Evolutionary conservation across 1,284 basidiomycete species (phyloP).

Genomic region (Tilletia indica): DNA sequence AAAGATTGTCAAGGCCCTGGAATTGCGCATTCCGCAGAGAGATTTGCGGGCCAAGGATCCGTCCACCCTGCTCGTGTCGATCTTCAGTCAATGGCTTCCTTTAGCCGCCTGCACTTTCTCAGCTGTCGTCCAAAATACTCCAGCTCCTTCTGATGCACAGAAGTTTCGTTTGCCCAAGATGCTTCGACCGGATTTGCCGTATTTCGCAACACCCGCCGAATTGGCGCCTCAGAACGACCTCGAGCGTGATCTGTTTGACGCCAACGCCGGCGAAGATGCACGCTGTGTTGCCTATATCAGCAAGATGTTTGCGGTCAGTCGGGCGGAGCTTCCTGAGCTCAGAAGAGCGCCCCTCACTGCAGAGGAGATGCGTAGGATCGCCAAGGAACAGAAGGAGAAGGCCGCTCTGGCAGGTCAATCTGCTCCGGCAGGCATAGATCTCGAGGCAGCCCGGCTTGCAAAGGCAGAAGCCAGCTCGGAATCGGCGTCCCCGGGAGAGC

Average conservation of each 20-base stretch:
- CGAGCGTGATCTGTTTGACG: conserved; percentile 73
- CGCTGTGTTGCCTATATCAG: conserved; percentile 71
- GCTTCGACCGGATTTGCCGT: conserved; percentile 74
- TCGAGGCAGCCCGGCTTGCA: conserved; percentile 55
- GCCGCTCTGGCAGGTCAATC: conserved; percentile 39
- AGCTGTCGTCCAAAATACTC: conserved; percentile 85
- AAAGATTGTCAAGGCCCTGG: conserved; percentile 82
- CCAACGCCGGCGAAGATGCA: conserved; percentile 58
- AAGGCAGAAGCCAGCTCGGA: not conserved
- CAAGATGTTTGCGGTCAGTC: conserved; percentile 93
- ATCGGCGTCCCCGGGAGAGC: not conserved
- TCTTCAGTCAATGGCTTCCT: conserved; percentile 95
- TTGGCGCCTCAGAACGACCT: conserved; percentile 60
- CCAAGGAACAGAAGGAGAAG: conserved; percentile 54
- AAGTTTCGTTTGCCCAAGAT: conserved; percentile 82
- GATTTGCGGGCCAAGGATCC: conserved; percentile 91
- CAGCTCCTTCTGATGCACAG: conserved; percentile 81
- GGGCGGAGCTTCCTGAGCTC: conserved; percentile 78
- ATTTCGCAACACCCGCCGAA: conserved; percentile 53
- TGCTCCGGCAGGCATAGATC: conserved; percentile 34
- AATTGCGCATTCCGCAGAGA: conserved; percentile 79
- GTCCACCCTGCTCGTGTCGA: conserved; percentile 74
- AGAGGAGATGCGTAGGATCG: conserved; percentile 78
- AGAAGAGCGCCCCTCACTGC: conserved; percentile 64
- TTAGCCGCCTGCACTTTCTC: conserved; percentile 91